Evolutionary conservation across 2,329 filamentous ascomycete genomes (phyloP).

Genomic region (Aureobasidium sp.): DNA sequence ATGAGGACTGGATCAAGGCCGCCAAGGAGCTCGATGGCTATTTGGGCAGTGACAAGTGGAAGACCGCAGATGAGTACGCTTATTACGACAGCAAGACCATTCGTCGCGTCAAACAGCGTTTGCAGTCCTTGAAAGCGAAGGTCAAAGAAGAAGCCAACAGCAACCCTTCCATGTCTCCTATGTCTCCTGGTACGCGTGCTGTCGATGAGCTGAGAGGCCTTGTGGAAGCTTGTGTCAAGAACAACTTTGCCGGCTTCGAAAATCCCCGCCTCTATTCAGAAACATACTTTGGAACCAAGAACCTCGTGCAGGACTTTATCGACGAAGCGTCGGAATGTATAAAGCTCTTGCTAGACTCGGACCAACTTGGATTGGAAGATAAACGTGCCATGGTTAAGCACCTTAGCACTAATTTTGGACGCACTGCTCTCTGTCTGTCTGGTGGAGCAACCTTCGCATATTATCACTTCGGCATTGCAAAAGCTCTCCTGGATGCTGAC

Average conservation of each 20-base stretch:
- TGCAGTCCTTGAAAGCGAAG: slow-evolving; percentile 52
- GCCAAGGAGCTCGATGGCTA: slow-evolving; percentile 73
- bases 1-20: slow-evolving; percentile 73
- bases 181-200: slow-evolving; percentile 36
- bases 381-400: slow-evolving; percentile 82
- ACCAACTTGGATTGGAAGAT: slow-evolving; percentile 58
- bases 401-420: slow-evolving; percentile 80
- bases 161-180: slow-evolving; percentile 2
- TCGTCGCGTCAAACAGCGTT: slow-evolving; percentile 64
- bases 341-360: slow-evolving; percentile 58
- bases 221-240: slow-evolving; percentile 88
- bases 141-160: slow-evolving; percentile 47
- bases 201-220: slow-evolving; percentile 70
- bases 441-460: slow-evolving; percentile 93
- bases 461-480: slow-evolving; percentile 91
- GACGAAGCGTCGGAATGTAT: slow-evolving; percentile 71
- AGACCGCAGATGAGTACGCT: slow-evolving; percentile 60
- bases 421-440: slow-evolving; percentile 85
- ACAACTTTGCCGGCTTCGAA: slow-evolving; percentile 93
- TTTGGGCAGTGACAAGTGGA: slow-evolving; percentile 74
- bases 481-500: slow-evolving; percentile 77
- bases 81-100: slow-evolving; percentile 89
- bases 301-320: slow-evolving; percentile 80
- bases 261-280: slow-evolving; percentile 93
- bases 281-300: slow-evolving; percentile 96